These are phyloP conservation scores for Fusarium sp. DNA, from an alignment of 2,329 filamentous ascomycete species.

Conservation along the genomic window DNA sequence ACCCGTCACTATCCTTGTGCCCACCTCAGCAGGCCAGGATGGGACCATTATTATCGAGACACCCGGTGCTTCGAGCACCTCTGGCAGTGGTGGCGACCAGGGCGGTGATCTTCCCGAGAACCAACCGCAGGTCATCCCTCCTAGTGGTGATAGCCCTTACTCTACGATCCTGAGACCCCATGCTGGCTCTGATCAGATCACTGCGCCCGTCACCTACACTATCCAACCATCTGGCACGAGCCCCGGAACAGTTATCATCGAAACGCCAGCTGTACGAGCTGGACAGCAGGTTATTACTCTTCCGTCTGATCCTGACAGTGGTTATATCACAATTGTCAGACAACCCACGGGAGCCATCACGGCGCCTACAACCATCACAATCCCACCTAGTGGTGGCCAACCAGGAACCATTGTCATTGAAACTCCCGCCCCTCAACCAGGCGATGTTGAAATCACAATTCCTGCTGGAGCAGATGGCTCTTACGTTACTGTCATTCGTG, in stretches of 20 bases:
- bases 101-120: slow-evolving; percentile 11
- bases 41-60: slow-evolving; percentile 41
- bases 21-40: slow-evolving; percentile 22
- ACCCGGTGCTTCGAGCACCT: slow-evolving; percentile 17
- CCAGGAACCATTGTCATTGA: slow-evolving; percentile 39
- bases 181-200: slow-evolving; percentile 26
- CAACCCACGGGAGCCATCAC: slow-evolving; percentile 25
- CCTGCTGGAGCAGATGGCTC: slow-evolving; percentile 28
- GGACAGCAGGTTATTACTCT: slow-evolving; percentile 33
- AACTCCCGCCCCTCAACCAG: slow-evolving; percentile 26
- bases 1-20: slow-evolving; percentile 32
- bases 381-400: slow-evolving; percentile 9
- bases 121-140: slow-evolving; percentile 28
- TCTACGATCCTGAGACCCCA: slow-evolving; percentile 32
- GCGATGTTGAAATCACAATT: slow-evolving; percentile 29
- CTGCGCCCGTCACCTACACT: slow-evolving; percentile 34
- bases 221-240: slow-evolving; percentile 21
- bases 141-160: slow-evolving; percentile 25
- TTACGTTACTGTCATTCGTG: slow-evolving; percentile 26
- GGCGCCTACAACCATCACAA: slow-evolving; percentile 34
- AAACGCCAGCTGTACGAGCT: slow-evolving; percentile 24
- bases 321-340: slow-evolving; percentile 33
- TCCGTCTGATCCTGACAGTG: slow-evolving; percentile 36
- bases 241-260: slow-evolving; percentile 33
- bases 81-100: slow-evolving; percentile 4